Evolutionary conservation across 805 yeast species (phyloP).

Genomic region (Clavispora carvajalis): DNA sequence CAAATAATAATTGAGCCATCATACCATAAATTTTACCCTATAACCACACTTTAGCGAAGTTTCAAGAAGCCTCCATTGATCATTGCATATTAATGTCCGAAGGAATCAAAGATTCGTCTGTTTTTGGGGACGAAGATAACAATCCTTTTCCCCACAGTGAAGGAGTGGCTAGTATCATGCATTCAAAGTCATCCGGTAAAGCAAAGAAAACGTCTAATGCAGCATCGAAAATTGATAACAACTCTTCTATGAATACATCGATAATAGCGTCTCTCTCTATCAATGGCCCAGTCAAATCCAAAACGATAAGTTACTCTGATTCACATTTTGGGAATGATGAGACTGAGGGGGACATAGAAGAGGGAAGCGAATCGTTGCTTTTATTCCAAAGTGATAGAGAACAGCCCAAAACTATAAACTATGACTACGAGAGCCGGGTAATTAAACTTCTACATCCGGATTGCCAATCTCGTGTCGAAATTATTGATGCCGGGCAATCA

Average conservation of each 20-base stretch:
- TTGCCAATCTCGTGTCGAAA: constrained; percentile 32
- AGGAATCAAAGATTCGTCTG: constrained; percentile 1
- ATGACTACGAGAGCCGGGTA: constrained; percentile 33
- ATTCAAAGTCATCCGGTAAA: not conserved
- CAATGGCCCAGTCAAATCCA: not conserved
- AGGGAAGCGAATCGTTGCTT: constrained; percentile 25
- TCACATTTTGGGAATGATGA: constrained; percentile 1
- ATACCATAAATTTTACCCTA: too few relatives aligned
- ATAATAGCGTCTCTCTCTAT: not conserved
- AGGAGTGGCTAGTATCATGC: constrained; percentile 24
- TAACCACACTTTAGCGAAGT: too few relatives aligned
- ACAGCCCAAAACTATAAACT: constrained; percentile 22
- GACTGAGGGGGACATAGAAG: too few relatives aligned
- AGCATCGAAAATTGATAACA: not conserved
- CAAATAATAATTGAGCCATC: too few relatives aligned
- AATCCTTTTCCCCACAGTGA: constrained; percentile 29
- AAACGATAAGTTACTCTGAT: not conserved
- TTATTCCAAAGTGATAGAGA: constrained; percentile 20
- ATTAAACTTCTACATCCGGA: constrained; percentile 29
- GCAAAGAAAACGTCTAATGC: not conserved
- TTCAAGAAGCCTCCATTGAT: too few relatives aligned
- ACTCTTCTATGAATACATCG: not conserved
- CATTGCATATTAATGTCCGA: not conserved
- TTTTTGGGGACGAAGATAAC: constrained; percentile 28
- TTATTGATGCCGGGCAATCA: constrained; percentile 80